Evolutionary conservation across 2,329 filamentous ascomycete genomes (phyloP).

Genomic region (Fusarium begoniae): DNA sequence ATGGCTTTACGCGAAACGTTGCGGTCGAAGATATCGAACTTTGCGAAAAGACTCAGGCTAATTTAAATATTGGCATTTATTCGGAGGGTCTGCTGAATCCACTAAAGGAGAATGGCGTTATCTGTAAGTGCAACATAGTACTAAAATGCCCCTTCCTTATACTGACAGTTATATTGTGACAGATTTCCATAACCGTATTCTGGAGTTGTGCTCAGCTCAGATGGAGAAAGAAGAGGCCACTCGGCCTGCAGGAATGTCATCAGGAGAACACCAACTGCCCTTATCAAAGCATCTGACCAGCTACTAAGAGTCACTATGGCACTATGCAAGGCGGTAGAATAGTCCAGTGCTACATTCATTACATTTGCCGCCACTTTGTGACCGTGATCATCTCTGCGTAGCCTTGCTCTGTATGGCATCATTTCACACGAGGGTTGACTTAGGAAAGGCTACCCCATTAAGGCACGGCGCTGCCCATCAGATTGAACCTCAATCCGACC

Average conservation of each 20-base stretch:
- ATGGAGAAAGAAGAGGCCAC: neutral
- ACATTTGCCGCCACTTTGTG: rapidly evolving
- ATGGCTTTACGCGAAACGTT: neutral
- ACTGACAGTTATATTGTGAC: neutral
- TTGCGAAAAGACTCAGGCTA: rapidly evolving
- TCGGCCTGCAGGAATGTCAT: neutral
- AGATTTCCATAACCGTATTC: neutral
- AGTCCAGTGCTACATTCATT: rapidly evolving
- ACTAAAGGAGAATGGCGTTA: neutral
- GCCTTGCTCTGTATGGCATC: no score
- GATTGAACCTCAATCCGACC: neutral
- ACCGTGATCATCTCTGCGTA: rapidly evolving
- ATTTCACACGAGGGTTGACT: rapidly evolving
- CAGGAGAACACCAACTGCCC: rapidly evolving
- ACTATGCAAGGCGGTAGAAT: rapidly evolving
- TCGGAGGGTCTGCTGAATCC: neutral
- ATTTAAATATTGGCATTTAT: neutral
- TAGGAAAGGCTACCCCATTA: neutral
- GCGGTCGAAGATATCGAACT: neutral
- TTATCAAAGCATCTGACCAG: rapidly evolving
- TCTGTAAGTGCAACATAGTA: neutral
- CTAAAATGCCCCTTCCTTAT: neutral
- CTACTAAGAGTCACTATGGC: rapidly evolving
- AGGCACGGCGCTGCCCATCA: no score
- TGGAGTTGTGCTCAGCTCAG: neutral